These are phyloP conservation scores for Ophiostoma piceae DNA, from an alignment of 2,329 filamentous ascomycete genomes.

Conservation along the genomic window DNA sequence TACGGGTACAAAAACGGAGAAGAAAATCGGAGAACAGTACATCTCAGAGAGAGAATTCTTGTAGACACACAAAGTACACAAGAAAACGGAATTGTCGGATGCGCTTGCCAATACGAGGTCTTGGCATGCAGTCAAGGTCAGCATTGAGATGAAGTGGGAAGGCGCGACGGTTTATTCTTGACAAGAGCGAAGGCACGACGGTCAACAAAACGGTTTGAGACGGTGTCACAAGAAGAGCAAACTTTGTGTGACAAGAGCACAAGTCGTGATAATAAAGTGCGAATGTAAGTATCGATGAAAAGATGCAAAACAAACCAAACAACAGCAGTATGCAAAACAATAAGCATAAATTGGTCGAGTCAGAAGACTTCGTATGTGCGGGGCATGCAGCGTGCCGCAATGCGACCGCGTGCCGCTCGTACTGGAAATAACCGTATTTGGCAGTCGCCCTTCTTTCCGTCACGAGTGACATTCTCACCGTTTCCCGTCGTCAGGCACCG, in stretches of 20 bases:
- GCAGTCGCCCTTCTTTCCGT: not conserved
- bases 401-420: not conserved
- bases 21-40: not conserved
- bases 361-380: not conserved
- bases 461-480: too few relatives aligned
- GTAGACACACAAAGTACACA: not conserved
- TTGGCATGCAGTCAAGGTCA: slow-evolving; percentile 18
- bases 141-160: slow-evolving; percentile 3
- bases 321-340: not conserved
- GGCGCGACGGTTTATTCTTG: not conserved
- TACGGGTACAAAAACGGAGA: slow-evolving; percentile 11
- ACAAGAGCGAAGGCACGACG: not conserved
- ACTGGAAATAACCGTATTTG: not conserved
- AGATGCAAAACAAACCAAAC: not conserved
- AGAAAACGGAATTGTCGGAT: slow-evolving; percentile 9
- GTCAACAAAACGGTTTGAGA: too few relatives aligned
- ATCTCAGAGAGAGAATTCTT: too few relatives aligned
- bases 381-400: not conserved
- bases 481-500: too few relatives aligned
- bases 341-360: not conserved
- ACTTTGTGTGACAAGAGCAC: not conserved
- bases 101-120: slow-evolving; percentile 22
- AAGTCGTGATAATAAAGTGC: not conserved
- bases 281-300: not conserved
- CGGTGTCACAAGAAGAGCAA: not conserved